Conservation (phyloP, 2,329 filamentous ascomycete genomes). For the Aspergillus aculeatus region DNA sequence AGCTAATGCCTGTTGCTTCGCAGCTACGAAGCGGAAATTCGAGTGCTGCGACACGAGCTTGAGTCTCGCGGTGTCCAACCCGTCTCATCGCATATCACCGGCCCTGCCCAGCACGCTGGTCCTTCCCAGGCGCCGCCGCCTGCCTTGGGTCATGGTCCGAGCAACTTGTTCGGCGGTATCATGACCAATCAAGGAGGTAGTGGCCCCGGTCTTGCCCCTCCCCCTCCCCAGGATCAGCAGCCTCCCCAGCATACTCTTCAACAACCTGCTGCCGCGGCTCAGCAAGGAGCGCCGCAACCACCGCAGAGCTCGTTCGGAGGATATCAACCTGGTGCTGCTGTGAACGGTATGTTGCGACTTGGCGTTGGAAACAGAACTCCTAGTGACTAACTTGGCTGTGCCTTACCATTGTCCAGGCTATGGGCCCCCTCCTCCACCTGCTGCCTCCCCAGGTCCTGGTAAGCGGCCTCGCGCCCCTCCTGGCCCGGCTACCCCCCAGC, state of each 20-base stretch:
- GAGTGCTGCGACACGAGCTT: conserved; percentile 81
- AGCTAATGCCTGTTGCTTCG: conserved; percentile 18
- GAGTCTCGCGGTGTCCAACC: conserved; percentile 66
- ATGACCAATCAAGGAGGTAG: conserved; percentile 88
- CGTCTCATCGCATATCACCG: conserved; percentile 68
- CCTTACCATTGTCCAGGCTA: conserved; percentile 57
- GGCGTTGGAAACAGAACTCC: conserved; percentile 20
- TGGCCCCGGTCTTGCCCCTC: conserved; percentile 77
- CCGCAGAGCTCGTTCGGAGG: conserved; percentile 68
- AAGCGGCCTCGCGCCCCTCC: conserved; percentile 66
- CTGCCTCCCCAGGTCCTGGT: conserved; percentile 80
- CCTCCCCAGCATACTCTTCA: conserved; percentile 59
- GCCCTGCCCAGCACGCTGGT: conserved; percentile 72
- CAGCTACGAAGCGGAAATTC: conserved; percentile 93
- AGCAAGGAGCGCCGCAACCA: conserved; percentile 66
- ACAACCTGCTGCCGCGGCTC: conserved; percentile 57
- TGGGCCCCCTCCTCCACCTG: conserved; percentile 76
- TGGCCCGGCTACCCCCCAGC: conserved; percentile 82
- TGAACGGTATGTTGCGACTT: conserved; percentile 56
- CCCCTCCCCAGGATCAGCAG: conserved; percentile 66
- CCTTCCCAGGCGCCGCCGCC: conserved; percentile 82
- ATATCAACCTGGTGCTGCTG: conserved; percentile 62
- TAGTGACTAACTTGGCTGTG: conserved; percentile 52
- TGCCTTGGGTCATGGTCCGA: conserved; percentile 79
- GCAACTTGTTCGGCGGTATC: conserved; percentile 90